Conservation (phyloP, 352 stramenopile genomes). For the Thalassiosira mediterranea region DNA sequence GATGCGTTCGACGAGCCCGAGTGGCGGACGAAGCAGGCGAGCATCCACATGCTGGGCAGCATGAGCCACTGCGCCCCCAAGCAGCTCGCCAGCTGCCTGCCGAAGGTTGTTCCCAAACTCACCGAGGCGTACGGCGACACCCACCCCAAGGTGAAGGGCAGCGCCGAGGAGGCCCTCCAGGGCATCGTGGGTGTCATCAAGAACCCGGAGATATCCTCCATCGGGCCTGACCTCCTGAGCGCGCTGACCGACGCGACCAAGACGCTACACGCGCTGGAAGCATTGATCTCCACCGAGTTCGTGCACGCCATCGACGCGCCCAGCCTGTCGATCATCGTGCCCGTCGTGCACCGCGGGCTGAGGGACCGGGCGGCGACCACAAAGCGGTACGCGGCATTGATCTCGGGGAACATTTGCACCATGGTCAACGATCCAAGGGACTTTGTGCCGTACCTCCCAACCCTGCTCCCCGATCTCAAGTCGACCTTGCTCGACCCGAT, state of each 20-base stretch:
- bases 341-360: conserved; percentile 97
- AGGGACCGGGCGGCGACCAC: conserved; percentile 94
- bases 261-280: conserved; percentile 92
- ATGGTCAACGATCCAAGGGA: conserved; percentile 99
- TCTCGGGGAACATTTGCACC: conserved; percentile 98
- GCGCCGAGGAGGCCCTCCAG: conserved; percentile 93
- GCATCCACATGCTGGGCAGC: conserved; percentile 93
- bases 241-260: conserved; percentile 90
- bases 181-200: conserved; percentile 98
- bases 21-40: conserved; percentile 99
- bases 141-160: conserved; percentile 97
- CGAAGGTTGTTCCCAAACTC: conserved; percentile 98
- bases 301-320: conserved; percentile 99
- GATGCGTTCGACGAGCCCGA: conserved; percentile 91
- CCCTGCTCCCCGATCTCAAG: conserved; percentile 96
- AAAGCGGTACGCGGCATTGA: conserved; percentile 98
- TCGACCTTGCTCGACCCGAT: conserved; percentile 82
- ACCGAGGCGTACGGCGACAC: conserved; percentile 97
- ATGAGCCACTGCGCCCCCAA: conserved; percentile 95
- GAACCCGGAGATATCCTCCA: conserved; percentile 98
- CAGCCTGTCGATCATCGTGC: conserved; percentile 98
- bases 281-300: conserved; percentile 97
- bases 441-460: conserved; percentile 97
- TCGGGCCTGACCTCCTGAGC: conserved; percentile 92
- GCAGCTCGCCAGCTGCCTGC: conserved; percentile 96